Conservation (phyloP, 805 yeast genomes). For the Wickerhamomyces hampshirensis region DNA sequence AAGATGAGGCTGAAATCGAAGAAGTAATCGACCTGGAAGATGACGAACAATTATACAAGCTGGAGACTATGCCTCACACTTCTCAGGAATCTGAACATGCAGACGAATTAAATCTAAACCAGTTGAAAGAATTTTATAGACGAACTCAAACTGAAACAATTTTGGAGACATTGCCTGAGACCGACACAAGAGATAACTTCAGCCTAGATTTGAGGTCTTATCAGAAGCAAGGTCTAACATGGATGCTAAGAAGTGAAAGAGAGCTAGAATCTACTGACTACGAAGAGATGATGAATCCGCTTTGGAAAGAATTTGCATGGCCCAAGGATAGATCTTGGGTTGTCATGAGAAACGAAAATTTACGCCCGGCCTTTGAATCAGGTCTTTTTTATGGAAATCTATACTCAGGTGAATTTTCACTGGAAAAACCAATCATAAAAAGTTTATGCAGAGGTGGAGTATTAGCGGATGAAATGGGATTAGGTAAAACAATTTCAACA, state of each 20-base stretch:
- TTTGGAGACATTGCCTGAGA: conserved; percentile 54
- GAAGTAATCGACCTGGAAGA: conserved; percentile 33
- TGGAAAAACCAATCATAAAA: conserved; percentile 59
- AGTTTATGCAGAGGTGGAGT: conserved; percentile 75
- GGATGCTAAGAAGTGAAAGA: conserved; percentile 83
- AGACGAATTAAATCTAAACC: conserved; percentile 58
- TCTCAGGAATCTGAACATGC: conserved; percentile 9
- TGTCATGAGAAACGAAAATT: conserved; percentile 23
- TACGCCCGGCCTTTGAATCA: conserved; percentile 9
- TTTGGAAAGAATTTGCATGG: conserved; percentile 81
- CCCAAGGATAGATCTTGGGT: conserved; percentile 48
- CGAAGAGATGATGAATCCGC: conserved; percentile 66
- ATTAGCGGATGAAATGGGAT: conserved; percentile 94
- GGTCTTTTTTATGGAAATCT: conserved; percentile 66
- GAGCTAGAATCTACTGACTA: conserved; percentile 40
- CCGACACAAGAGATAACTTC: conserved; percentile 47
- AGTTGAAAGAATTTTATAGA: conserved; percentile 68
- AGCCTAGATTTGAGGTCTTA: conserved; percentile 61
- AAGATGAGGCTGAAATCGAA: conserved; percentile 13
- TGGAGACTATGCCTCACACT: conserved; percentile 8
- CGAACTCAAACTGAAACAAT: conserved; percentile 63
- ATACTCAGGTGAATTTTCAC: conserved; percentile 73
- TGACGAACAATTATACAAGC: conserved; percentile 24
- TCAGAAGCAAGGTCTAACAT: conserved; percentile 79
- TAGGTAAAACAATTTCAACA: conserved; percentile 88